These are phyloP conservation scores for Leccinum pellstonianum DNA, from an alignment of 768 basidiomycete species.

Conservation along the genomic window DNA sequence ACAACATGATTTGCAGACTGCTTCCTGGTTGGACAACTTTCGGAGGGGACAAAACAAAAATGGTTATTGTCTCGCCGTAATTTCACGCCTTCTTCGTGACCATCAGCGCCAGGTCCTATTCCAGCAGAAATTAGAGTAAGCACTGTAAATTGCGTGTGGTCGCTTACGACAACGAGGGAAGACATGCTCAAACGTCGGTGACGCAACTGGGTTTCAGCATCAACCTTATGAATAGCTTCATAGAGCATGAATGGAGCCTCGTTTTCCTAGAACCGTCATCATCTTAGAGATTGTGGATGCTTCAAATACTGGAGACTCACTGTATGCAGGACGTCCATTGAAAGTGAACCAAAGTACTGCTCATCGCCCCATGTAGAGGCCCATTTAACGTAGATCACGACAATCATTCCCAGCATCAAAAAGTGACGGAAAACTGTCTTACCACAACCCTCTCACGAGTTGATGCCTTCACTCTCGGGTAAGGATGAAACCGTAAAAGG, in stretches of 20 bases:
- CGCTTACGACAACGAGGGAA: slow-evolving; percentile 24
- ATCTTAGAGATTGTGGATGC: not conserved
- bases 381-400: slow-evolving; percentile 11
- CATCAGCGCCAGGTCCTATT: slow-evolving; percentile 27
- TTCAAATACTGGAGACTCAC: slow-evolving; percentile 7
- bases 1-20: not conserved
- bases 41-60: not conserved
- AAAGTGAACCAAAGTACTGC: not conserved
- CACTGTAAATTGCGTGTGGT: not conserved
- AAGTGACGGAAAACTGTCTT: not conserved
- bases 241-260: not conserved
- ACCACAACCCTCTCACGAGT: slow-evolving; percentile 27
- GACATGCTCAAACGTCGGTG: slow-evolving; percentile 19
- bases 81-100: slow-evolving; percentile 6
- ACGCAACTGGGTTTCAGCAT: slow-evolving; percentile 1
- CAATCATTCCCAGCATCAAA: slow-evolving; percentile 7
- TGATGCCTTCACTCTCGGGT: slow-evolving; percentile 25
- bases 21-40: not conserved
- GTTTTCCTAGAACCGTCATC: slow-evolving; percentile 12
- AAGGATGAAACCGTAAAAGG: slow-evolving; percentile 29
- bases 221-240: slow-evolving; percentile 8
- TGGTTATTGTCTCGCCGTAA: not conserved
- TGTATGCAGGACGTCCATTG: not conserved
- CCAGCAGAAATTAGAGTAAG: slow-evolving; percentile 2
- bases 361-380: not conserved